Evolutionary conservation across 179 eudicot genomes (phyloP), one percentile per base, ranked within the genome.

Genomic region (Carnegiea gigantea): DNA sequence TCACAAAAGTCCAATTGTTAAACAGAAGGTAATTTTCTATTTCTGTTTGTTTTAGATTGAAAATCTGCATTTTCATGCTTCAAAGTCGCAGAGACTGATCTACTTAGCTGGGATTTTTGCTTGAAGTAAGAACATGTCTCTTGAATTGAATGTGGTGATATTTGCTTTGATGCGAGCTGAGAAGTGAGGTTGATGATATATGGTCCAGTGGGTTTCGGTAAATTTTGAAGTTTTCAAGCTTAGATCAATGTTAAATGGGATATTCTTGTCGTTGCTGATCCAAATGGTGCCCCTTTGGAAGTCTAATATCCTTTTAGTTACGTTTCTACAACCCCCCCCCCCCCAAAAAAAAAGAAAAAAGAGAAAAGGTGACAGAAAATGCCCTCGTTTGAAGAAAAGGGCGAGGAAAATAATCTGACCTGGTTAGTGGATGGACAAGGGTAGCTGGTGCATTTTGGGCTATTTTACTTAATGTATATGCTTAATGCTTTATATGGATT

Each of bases 1-100:
- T 46, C 95, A 95, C 24, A 92, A 94, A 80, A 92, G 92, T 82
- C 99, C 99, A 13, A 44, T 95, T 77, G 97, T 93, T 77, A 93
- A 91, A 79, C 97, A 93, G 60, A 93, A 95, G 97, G 98, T 90
- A 57, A n/a, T 57, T 54, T 48, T 48, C 14, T 53, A 2, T 53
- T 4, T 73, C 23, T 62, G 20, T 70, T 75, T 64, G 65, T 8
- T 10, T 77, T 68, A 26, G 23, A 12, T 67, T 40, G 76, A 77
- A 40, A 38, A 43, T 62, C n/a, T 23, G 18, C 68, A 57, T 40
- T 38, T 21, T n/a, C 40, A 26, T 49, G 62, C 26, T 73, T 33
- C 17, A 17, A 1, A 62, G 53, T 67, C 7, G 9, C 38, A 9
- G 48, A 62, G 72, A 10, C 14, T 44, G 75, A 65, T 78, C 62